Evolutionary conservation across 2,329 filamentous ascomycete species (phyloP).

Genomic region (Alternaria sp.): DNA sequence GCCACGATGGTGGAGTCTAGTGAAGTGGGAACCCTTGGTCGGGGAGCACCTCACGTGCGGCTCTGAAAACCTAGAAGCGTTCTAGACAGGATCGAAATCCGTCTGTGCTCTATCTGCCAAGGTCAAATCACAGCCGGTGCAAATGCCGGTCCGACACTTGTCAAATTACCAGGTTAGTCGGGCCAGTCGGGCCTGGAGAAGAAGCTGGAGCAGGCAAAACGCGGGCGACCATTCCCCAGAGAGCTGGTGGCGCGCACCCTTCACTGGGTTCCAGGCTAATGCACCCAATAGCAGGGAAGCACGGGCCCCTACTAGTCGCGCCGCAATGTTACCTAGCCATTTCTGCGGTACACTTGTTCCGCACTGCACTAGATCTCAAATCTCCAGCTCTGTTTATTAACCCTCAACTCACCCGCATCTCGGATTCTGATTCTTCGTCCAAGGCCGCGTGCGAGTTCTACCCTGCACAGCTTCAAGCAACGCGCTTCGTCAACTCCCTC

Average conservation of each 20-base stretch:
- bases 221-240: slow-evolving; percentile 3
- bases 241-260: background rate
- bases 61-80: background rate
- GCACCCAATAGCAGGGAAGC: background rate
- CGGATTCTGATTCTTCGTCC: background rate
- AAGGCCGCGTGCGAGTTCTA: slow-evolving; percentile 1
- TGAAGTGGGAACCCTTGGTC: background rate
- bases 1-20: background rate
- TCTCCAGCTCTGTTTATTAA: slow-evolving; percentile 1
- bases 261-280: background rate
- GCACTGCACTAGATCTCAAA: background rate
- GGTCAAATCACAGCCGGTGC: background rate
- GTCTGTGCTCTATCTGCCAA: background rate
- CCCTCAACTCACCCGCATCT: background rate
- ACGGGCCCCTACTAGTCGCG: background rate
- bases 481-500: background rate
- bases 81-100: background rate
- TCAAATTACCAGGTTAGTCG: background rate
- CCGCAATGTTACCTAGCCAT: background rate
- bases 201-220: background rate
- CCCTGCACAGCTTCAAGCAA: background rate
- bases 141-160: slow-evolving; percentile 3
- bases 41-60: slow-evolving; percentile 1
- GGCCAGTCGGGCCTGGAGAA: slow-evolving; percentile 1
- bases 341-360: background rate